These are phyloP conservation scores for Rhynchospora breviuscula DNA, from an alignment of 176 grass and related monocot genomes.

Conservation along the genomic window DNA sequence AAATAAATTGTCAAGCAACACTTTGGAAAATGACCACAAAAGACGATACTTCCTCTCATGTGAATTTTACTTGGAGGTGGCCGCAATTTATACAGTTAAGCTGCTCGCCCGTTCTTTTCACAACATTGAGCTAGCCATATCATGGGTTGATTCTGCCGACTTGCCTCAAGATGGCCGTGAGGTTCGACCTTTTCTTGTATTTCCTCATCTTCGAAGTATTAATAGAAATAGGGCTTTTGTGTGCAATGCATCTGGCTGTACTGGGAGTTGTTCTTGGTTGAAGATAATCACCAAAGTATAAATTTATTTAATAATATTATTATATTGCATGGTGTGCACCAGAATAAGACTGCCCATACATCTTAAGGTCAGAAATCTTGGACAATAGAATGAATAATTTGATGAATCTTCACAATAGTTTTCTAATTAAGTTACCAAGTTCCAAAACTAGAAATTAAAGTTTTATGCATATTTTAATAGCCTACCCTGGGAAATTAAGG, in stretches of 20 bases:
- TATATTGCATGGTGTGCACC: not conserved
- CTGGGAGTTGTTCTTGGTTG: not conserved
- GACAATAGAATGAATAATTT: not conserved
- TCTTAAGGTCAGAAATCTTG: not conserved
- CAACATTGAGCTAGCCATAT: slow-evolving; percentile 13
- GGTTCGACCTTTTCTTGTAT: not conserved
- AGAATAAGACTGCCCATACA: not conserved
- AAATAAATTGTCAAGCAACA: not conserved
- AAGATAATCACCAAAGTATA: not conserved
- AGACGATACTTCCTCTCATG: not conserved
- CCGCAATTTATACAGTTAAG: slow-evolving; percentile 3
- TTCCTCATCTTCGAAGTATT: not conserved
- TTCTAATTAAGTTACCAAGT: not conserved
- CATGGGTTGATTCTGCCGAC: slow-evolving; percentile 15
- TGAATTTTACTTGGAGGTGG: slow-evolving; percentile 21
- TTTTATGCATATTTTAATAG: not conserved
- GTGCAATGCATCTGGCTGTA: not conserved
- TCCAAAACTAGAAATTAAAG: not conserved
- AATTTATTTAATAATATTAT: not conserved
- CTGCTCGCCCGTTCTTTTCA: not conserved
- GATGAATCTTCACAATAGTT: not conserved
- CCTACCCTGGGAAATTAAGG: not conserved
- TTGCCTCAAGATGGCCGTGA: slow-evolving; percentile 15
- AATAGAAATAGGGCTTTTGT: not conserved
- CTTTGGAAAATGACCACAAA: slow-evolving; percentile 1